Evolutionary conservation across 108 stramenopile species (phyloP).

Genomic region (Stephanodiscus triporus): DNA sequence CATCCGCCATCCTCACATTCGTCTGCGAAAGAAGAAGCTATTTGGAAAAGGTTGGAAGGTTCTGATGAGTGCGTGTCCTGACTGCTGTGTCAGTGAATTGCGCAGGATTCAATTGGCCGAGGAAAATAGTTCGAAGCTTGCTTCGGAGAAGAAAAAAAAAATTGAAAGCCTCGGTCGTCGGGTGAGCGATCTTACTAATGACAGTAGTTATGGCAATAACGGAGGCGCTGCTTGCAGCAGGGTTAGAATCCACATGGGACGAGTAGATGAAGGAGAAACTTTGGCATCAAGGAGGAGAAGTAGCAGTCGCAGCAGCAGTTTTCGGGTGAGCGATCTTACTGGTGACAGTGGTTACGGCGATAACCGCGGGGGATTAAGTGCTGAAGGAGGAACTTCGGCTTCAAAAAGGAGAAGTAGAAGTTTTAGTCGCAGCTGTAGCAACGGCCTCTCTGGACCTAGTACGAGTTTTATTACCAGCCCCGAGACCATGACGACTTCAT

Average conservation of each 20-base stretch:
- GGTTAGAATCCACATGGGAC: too few species aligned
- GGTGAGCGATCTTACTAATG: too few species aligned
- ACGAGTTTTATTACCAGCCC: not conserved
- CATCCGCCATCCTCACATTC: constrained; percentile 43
- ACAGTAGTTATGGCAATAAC: not conserved
- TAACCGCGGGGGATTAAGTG: too few species aligned
- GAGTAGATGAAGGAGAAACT: too few species aligned
- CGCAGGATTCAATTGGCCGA: constrained; percentile 20
- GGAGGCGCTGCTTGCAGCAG: too few species aligned
- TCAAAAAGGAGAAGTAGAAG: not conserved
- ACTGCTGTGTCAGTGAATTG: constrained; percentile 47
- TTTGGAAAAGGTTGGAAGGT: constrained; percentile 47
- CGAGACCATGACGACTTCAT: not conserved
- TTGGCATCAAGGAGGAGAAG: not conserved
- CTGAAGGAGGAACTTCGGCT: not conserved
- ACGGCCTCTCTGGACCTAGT: not conserved
- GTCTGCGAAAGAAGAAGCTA: constrained; percentile 49
- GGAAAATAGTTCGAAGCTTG: constrained; percentile 4
- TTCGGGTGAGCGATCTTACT: too few species aligned
- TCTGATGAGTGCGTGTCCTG: constrained; percentile 49
- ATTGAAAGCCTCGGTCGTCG: not conserved
- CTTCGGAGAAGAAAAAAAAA: not conserved
- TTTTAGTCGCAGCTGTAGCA: not conserved
- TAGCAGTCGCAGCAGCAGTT: not conserved
- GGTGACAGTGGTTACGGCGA: too few species aligned